A percentile compares a stretch with the other conserved stretches of the same genome.
Evolutionary conservation across 176 grass and related monocot genomes (phyloP).

Genomic region (Carex kokanica): DNA sequence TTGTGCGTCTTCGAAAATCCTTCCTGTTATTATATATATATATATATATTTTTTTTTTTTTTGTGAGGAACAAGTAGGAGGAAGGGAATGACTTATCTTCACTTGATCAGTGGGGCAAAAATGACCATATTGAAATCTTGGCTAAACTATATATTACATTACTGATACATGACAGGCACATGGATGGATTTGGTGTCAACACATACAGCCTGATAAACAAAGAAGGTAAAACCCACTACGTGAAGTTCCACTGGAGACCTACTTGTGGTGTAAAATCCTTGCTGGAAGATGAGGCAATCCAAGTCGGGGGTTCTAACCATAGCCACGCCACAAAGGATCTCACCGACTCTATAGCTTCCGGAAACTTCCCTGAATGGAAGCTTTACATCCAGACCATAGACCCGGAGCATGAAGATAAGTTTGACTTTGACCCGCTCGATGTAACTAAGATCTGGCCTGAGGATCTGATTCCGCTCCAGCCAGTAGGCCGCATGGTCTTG

Average conservation of each 20-base stretch:
- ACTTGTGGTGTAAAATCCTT: slow-evolving; percentile 80
- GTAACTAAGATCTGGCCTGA: slow-evolving; percentile 88
- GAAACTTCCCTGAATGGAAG: slow-evolving; percentile 78
- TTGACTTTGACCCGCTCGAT: slow-evolving; percentile 81
- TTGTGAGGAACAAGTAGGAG: not conserved
- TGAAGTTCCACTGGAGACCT: slow-evolving; percentile 92
- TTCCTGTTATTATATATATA: not conserved
- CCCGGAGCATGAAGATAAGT: slow-evolving; percentile 61
- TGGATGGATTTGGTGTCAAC: slow-evolving; percentile 91
- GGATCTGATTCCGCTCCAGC: slow-evolving; percentile 75
- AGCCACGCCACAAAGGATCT: slow-evolving; percentile 89
- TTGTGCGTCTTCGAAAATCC: not conserved
- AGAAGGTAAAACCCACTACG: slow-evolving; percentile 69
- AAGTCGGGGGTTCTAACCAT: slow-evolving; percentile 68
- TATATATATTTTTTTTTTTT: not conserved
- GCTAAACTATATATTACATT: not conserved
- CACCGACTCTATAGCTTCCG: slow-evolving; percentile 65
- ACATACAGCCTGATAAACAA: slow-evolving; percentile 69
- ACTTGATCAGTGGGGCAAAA: not conserved
- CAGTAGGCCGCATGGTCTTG: slow-evolving; percentile 78
- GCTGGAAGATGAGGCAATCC: slow-evolving; percentile 74
- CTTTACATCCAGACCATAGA: slow-evolving; percentile 79
- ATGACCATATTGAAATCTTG: not conserved
- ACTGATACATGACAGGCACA: slow-evolving; percentile 40
- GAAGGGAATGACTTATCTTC: not conserved